These are phyloP conservation scores for Tilletia indica DNA, from an alignment of 1,284 basidiomycete species.

Conservation along the genomic window DNA sequence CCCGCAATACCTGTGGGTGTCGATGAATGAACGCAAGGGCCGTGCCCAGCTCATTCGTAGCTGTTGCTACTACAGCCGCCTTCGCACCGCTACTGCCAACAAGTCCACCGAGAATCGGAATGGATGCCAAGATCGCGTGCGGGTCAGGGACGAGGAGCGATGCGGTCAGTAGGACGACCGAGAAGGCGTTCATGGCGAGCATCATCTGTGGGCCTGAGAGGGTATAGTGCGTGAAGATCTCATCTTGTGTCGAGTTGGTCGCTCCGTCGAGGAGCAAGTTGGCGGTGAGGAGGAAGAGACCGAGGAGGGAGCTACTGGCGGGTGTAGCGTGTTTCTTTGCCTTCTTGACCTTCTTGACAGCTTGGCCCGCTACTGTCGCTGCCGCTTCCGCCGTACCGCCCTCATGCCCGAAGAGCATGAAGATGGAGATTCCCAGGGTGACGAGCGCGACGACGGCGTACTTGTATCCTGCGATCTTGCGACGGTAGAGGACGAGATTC, in stretches of 20 bases:
- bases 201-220: conserved; percentile 98
- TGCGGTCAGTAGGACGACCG: conserved; percentile 35
- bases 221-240: conserved; percentile 74
- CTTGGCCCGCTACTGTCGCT: conserved; percentile 59
- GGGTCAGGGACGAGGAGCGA: conserved; percentile 67
- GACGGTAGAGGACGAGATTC: conserved; percentile 67
- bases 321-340: conserved; percentile 24
- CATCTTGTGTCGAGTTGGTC: conserved; percentile 96
- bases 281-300: conserved; percentile 70
- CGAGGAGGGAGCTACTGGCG: conserved; percentile 35
- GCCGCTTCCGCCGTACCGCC: conserved; percentile 61
- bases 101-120: background rate
- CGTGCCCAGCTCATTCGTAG: conserved; percentile 63
- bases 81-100: background rate
- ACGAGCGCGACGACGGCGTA: conserved; percentile 62
- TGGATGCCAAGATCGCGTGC: conserved; percentile 58
- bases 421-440: conserved; percentile 86
- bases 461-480: conserved; percentile 54
- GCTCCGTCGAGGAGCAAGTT: conserved; percentile 90
- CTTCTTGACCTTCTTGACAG: conserved; percentile 43
- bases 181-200: conserved; percentile 89
- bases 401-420: conserved; percentile 69
- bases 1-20: conserved; percentile 75
- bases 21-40: conserved; percentile 73
- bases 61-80: background rate